These are phyloP conservation scores for Daldinia decipiens DNA, from an alignment of 495 filamentous ascomycete species.

Conservation along the genomic window DNA sequence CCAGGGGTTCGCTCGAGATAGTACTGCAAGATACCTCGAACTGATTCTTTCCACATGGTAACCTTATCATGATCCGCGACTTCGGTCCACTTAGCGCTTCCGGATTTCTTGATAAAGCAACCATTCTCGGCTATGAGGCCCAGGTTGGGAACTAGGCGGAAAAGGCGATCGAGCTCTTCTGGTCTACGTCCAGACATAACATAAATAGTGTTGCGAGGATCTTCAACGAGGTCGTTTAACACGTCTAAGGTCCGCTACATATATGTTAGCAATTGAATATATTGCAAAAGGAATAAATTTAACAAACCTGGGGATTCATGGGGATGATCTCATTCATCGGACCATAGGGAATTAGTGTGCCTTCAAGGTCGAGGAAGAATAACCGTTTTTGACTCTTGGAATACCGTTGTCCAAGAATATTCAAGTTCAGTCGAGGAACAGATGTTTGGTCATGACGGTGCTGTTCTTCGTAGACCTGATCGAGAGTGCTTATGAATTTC, in stretches of 20 bases:
- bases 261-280: slow-evolving; percentile 23
- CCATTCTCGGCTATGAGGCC: slow-evolving; percentile 94
- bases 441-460: slow-evolving; percentile 82
- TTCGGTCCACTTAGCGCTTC: slow-evolving; percentile 74
- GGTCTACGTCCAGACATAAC: slow-evolving; percentile 88
- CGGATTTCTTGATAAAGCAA: slow-evolving; percentile 80
- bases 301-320: slow-evolving; percentile 74
- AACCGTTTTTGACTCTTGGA: slow-evolving; percentile 69
- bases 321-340: slow-evolving; percentile 81
- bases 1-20: slow-evolving; percentile 89
- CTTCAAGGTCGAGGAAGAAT: slow-evolving; percentile 92
- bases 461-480: slow-evolving; percentile 81
- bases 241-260: slow-evolving; percentile 75
- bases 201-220: slow-evolving; percentile 85
- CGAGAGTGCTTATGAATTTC: slow-evolving; percentile 72
- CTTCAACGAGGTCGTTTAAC: slow-evolving; percentile 79
- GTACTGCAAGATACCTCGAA: slow-evolving; percentile 80
- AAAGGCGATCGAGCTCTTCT: slow-evolving; percentile 86
- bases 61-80: slow-evolving; percentile 75
- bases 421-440: slow-evolving; percentile 81
- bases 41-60: slow-evolving; percentile 78
- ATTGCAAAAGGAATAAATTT: neutral
- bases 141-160: slow-evolving; percentile 78
- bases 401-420: slow-evolving; percentile 71
- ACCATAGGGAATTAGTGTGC: slow-evolving; percentile 86